Percentiles rank a stretch among this genome's conserved stretches.
Evolutionary conservation across 2,329 filamentous ascomycete species (phyloP).

Genomic region (Colletotrichum musae): DNA sequence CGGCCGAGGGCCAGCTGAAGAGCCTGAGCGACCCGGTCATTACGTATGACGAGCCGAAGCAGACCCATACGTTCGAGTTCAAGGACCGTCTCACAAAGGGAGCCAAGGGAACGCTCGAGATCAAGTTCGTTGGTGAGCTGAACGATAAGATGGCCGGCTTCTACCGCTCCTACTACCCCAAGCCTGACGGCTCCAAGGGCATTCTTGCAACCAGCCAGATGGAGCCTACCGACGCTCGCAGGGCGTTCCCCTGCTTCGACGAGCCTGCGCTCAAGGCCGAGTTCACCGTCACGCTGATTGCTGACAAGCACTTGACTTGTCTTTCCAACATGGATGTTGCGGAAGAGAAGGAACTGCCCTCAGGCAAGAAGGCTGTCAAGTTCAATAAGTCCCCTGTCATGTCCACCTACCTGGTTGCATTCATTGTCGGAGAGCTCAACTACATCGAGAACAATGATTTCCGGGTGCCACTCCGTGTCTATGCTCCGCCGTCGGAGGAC

Average conservation of each 20-base stretch:
- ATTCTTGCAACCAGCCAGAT: constrained; percentile 94
- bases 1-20: constrained; percentile 56
- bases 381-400: constrained; percentile 95
- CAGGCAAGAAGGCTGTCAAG: constrained; percentile 82
- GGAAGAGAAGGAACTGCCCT: constrained; percentile 70
- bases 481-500: constrained; percentile 89
- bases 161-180: constrained; percentile 95
- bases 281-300: constrained; percentile 91
- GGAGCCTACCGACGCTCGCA: constrained; percentile 93
- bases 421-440: constrained; percentile 94
- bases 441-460: constrained; percentile 94
- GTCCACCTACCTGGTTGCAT: constrained; percentile 96
- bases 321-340: constrained; percentile 97
- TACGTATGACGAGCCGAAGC: constrained; percentile 82
- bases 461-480: constrained; percentile 93
- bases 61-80: constrained; percentile 87
- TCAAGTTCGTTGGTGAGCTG: constrained; percentile 80
- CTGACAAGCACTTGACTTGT: constrained; percentile 91
- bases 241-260: constrained; percentile 96
- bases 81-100: constrained; percentile 80
- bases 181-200: constrained; percentile 81
- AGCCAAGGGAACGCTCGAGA: constrained; percentile 76
- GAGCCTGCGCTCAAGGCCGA: constrained; percentile 94
- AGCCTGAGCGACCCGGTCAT: constrained; percentile 72
- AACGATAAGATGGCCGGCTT: constrained; percentile 99